These are phyloP conservation scores for Tinospora cordifolia DNA, from an alignment of 164 flowering plant species.

Conservation along the genomic window DNA sequence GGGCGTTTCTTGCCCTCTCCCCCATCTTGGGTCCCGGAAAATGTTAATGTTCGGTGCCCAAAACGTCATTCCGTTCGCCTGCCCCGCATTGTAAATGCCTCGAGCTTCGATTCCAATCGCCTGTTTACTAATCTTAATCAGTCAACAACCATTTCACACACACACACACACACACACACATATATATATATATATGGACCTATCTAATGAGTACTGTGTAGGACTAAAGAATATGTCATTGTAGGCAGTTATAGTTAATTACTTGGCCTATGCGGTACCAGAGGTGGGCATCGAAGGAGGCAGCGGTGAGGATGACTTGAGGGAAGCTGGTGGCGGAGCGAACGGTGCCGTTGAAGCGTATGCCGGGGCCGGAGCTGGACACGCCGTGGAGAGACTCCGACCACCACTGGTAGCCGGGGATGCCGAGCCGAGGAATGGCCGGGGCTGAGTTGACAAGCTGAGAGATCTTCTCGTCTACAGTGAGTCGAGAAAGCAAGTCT, in stretches of 20 bases:
- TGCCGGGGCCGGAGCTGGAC: conserved; percentile 36
- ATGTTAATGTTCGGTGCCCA: conserved; percentile 96
- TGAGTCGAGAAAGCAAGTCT: conserved; percentile 68
- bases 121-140: conserved; percentile 17
- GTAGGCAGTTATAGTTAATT: not conserved
- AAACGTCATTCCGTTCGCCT: conserved; percentile 82
- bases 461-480: conserved; percentile 73
- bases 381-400: conserved; percentile 78
- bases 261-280: conserved; percentile 87
- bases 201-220: no score
- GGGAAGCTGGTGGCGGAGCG: conserved; percentile 73
- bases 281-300: conserved; percentile 55
- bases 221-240: no score
- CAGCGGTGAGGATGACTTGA: conserved; percentile 77
- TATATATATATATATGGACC: no score
- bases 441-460: conserved; percentile 69
- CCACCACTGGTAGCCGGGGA: conserved; percentile 89
- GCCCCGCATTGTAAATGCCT: conserved; percentile 78
- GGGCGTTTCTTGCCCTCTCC: conserved; percentile 95
- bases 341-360: conserved; percentile 42
- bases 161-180: no score
- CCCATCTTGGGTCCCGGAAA: conserved; percentile 95
- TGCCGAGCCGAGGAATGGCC: conserved; percentile 62
- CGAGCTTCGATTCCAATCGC: conserved; percentile 74
- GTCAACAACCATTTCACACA: no score